A percentile compares a stretch with the other conserved stretches of the same genome.
Evolutionary conservation across 2,329 filamentous ascomycete species (phyloP).

Genomic region (Pseudopyrenochaeta lycopersici): DNA sequence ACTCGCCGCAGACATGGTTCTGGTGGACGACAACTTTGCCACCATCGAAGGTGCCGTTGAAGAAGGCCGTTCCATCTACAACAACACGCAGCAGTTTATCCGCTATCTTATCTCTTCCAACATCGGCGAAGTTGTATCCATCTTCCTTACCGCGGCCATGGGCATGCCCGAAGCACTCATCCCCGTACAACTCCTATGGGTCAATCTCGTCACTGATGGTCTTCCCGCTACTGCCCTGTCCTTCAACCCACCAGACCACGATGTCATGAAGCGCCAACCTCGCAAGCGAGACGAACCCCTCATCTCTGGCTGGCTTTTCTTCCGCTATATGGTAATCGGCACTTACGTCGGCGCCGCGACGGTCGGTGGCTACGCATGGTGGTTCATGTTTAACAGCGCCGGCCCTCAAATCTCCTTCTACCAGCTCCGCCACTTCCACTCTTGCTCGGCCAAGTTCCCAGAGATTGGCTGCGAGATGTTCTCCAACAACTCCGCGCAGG

Average conservation of each 20-base stretch:
- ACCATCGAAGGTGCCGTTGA: constrained; percentile 97
- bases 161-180: constrained; percentile 98
- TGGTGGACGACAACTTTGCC: constrained; percentile 98
- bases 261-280: constrained; percentile 93
- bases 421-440: constrained; percentile 92
- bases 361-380: constrained; percentile 98
- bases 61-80: constrained; percentile 97
- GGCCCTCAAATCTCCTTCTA: constrained; percentile 92
- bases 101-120: constrained; percentile 99
- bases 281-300: constrained; percentile 92
- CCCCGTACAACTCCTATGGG: constrained; percentile 97
- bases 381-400: constrained; percentile 94
- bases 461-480: constrained; percentile 96
- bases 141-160: constrained; percentile 94
- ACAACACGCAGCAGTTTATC: constrained; percentile 99
- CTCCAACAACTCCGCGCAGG: constrained; percentile 81
- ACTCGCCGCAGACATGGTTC: constrained; percentile 96
- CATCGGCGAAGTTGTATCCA: constrained; percentile 98
- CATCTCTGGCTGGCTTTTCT: constrained; percentile 95
- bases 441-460: constrained; percentile 84
- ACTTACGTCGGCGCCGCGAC: constrained; percentile 94
- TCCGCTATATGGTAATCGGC: constrained; percentile 96
- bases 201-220: constrained; percentile 97
- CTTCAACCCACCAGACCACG: constrained; percentile 98
- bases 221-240: constrained; percentile 94